These are phyloP conservation scores for Cercospora sesami DNA, from an alignment of 2,329 filamentous ascomycete species.

Conservation along the genomic window DNA sequence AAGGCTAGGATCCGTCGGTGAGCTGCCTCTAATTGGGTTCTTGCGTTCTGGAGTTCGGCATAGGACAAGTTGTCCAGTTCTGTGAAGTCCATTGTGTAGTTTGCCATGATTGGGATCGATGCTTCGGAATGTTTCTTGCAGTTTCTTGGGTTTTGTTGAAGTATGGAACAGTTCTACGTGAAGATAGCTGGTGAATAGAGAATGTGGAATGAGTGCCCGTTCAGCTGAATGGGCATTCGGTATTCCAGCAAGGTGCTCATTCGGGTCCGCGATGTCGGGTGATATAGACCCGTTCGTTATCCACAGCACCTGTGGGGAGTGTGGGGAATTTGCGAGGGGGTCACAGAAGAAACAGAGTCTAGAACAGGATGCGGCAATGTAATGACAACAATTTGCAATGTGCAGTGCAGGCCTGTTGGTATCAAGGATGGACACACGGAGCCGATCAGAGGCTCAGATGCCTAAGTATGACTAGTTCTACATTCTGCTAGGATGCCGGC, in stretches of 20 bases:
- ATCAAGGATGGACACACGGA: neutral
- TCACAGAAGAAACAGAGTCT: neutral
- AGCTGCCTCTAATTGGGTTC: constrained; percentile 18
- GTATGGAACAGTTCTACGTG: neutral
- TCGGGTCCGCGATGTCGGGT: constrained; percentile 1
- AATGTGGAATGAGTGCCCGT: neutral
- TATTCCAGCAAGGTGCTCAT: constrained; percentile 7
- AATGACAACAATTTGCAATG: neutral
- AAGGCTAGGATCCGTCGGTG: constrained; percentile 25
- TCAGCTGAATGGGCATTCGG: neutral
- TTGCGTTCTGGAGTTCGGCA: constrained; percentile 22
- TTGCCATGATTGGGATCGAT: neutral
- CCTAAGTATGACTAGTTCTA: neutral
- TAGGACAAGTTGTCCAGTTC: constrained; percentile 20
- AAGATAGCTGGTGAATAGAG: neutral
- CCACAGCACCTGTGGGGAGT: neutral
- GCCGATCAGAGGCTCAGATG: neutral
- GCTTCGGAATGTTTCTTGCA: neutral
- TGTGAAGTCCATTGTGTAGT: constrained; percentile 1
- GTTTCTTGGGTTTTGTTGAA: neutral
- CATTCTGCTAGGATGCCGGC: neutral
- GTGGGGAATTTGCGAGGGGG: constrained; percentile 1
- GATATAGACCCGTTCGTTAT: neutral
- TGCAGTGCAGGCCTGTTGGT: neutral
- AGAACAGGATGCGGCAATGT: neutral